Base-by-base conservation (phyloP, 768 basidiomycete species). In the Trametopsis cervina region DNA sequence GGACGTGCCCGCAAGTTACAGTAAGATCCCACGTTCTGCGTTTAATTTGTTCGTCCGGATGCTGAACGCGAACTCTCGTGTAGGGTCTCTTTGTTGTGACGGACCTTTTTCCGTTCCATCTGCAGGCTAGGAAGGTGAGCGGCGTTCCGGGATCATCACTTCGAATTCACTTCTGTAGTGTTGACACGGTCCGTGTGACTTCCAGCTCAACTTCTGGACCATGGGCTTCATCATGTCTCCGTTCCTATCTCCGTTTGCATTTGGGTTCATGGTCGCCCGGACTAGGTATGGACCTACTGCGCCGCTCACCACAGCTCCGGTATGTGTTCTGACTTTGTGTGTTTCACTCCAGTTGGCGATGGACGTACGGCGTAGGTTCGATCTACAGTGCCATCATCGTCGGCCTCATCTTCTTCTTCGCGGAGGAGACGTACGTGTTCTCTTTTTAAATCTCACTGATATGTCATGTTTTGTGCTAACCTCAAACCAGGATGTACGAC, bases 201-300 rank as follows among this genome's bases (percentile, higher is more conserved):
- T 21, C n/a, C 50, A 83, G 80, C 70, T 85, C 27, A 83, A 81
- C 54, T 63, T 80, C 42, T 84, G 82, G 83, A 84, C 82, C 2
- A 78, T 85, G 74, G 84, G 81, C 1, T 82, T 85, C 65, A 74
- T 85, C 57, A 60, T 83, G 22, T 80, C 80, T 12, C 80, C 77
- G 9, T 80, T 80, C 67, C 56, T 78, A 9, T 81, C 80, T 2
- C 84, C 83, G 0, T 83, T 82, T 57, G 70, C 76, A 0, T 79
- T 83, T 52, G 83, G 84, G 3, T 86, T 83, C 68, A 66, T 85
- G 4, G 78, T 80, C 2, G 81, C 80, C 0, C 68, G 75, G 4
- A 69, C 74, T 15, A 70, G 66, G 59, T 70, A 42, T 36, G 59
- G 49, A 12, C n/a, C 5, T 50, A 55, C 24, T n/a, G 57, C 54